Evolutionary conservation across 495 filamentous ascomycete genomes (phyloP).

Genomic region (Aspergillus bridgeri): DNA sequence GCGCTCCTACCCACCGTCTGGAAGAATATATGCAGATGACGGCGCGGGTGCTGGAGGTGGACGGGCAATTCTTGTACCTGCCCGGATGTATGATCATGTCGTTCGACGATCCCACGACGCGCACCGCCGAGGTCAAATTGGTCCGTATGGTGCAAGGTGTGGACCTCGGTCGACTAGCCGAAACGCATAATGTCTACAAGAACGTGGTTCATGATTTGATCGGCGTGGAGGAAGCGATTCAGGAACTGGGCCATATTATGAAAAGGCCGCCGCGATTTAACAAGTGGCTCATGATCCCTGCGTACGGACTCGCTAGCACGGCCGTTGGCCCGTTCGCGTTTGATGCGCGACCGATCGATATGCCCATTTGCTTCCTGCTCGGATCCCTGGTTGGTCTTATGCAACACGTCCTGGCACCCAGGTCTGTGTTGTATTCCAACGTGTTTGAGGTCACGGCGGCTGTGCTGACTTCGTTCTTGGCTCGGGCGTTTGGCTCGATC

Average conservation of each 20-base stretch:
- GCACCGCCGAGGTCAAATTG: conserved; percentile 90
- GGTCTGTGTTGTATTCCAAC: conserved; percentile 74
- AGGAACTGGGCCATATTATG: conserved; percentile 66
- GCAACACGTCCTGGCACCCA: conserved; percentile 75
- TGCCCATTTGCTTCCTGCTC: conserved; percentile 82
- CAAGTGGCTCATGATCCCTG: conserved; percentile 67
- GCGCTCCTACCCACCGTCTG: conserved; percentile 74
- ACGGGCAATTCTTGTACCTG: conserved; percentile 87
- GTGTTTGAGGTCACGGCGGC: conserved; percentile 89
- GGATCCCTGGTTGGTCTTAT: conserved; percentile 78
- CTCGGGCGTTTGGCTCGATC: conserved; percentile 82
- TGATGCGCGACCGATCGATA: conserved; percentile 76
- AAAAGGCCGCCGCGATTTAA: conserved; percentile 60
- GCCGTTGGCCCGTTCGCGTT: conserved; percentile 85
- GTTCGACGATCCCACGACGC: conserved; percentile 84
- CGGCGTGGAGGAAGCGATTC: conserved; percentile 78
- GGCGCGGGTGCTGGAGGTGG: conserved; percentile 80
- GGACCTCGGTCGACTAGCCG: conserved; percentile 78
- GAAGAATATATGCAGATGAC: conserved; percentile 92
- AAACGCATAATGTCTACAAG: conserved; percentile 90
- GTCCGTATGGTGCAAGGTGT: conserved; percentile 75
- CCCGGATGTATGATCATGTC: conserved; percentile 95
- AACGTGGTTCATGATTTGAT: conserved; percentile 86
- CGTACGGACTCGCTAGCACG: conserved; percentile 80
- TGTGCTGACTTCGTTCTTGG: conserved; percentile 80